phyloP scores from a whole-genome alignment of 2,329 filamentous ascomycete genomes.

The Fusarium fracticaudum region DNA sequence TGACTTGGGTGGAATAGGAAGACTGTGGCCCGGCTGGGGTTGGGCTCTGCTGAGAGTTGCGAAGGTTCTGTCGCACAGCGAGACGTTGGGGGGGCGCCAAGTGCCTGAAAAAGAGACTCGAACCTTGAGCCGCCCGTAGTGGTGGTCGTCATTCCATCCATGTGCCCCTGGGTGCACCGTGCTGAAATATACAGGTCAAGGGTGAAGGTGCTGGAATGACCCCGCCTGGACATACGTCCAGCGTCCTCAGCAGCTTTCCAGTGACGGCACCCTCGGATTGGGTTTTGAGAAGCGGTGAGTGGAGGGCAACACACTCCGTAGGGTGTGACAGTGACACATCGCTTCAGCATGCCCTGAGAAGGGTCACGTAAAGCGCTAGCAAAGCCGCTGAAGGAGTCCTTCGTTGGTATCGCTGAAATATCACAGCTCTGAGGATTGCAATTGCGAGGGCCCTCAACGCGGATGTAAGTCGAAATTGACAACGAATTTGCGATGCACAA shows the following conservation, averaged over 20 bases:
- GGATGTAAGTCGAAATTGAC: conserved; percentile 13
- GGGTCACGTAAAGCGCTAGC: conserved; percentile 37
- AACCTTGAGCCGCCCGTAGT: conserved; percentile 15
- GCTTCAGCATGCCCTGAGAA: conserved; percentile 38
- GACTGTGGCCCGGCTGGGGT: background rate
- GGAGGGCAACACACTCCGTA: conserved; percentile 26
- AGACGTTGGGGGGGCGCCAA: conserved; percentile 21
- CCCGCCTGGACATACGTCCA: conserved; percentile 33
- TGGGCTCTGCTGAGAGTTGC: conserved; percentile 21
- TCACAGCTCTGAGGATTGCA: conserved; percentile 27
- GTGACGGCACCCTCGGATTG: conserved; percentile 36
- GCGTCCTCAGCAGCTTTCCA: conserved; percentile 19
- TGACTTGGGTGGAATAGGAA: background rate
- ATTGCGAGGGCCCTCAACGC: conserved; percentile 16
- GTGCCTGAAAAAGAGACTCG: conserved; percentile 29
- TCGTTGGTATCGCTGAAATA: conserved; percentile 43
- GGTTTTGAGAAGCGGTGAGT: conserved; percentile 32
- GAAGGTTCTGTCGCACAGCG: conserved; percentile 23
- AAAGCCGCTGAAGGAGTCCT: conserved; percentile 32
- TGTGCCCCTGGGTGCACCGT: conserved; percentile 33
- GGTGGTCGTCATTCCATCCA: conserved; percentile 31
- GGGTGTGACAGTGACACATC: conserved; percentile 40
- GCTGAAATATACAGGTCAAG: conserved; percentile 44
- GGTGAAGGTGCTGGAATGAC: conserved; percentile 45
- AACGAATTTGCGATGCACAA: conserved; percentile 28